These are phyloP conservation scores for Agaricus subrufescens DNA, from an alignment of 768 basidiomycete species.

Conservation along the genomic window DNA sequence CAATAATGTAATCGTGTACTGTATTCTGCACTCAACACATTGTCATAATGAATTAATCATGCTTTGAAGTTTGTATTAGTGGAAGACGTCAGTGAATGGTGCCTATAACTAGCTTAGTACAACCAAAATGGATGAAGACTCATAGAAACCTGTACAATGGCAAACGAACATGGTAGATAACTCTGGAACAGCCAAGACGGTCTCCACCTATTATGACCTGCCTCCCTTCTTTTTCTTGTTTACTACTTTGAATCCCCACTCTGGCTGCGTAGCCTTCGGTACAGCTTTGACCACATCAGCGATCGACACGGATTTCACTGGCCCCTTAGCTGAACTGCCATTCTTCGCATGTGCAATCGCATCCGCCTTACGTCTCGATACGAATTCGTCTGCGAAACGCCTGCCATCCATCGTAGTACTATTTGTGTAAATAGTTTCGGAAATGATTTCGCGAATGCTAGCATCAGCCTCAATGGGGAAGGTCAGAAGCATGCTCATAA, in stretches of 20 bases:
- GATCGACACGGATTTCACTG: constrained; percentile 61
- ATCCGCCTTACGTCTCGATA: constrained; percentile 82
- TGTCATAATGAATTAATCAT: not conserved
- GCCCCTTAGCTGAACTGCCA: constrained; percentile 28
- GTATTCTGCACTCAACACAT: not conserved
- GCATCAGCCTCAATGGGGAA: constrained; percentile 89
- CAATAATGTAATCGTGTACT: not conserved
- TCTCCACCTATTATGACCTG: constrained; percentile 33
- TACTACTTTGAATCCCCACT: constrained; percentile 92
- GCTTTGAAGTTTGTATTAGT: not conserved
- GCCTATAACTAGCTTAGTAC: too few species aligned
- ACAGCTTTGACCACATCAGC: constrained; percentile 89
- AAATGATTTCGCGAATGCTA: constrained; percentile 85
- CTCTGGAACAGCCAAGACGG: not conserved
- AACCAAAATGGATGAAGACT: not conserved
- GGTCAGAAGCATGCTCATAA: constrained; percentile 89
- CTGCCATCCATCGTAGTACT: constrained; percentile 94
- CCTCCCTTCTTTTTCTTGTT: constrained; percentile 94
- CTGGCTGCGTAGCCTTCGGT: constrained; percentile 68
- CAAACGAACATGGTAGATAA: constrained; percentile 5
- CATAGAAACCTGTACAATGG: constrained; percentile 2
- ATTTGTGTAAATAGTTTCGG: constrained; percentile 91
- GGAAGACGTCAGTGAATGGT: not conserved
- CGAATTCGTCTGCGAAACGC: constrained; percentile 91
- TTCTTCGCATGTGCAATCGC: constrained; percentile 49